A percentile compares a stretch with the other conserved stretches of the same genome.
phyloP scores from a whole-genome alignment of 257 asterid species.

The Solanum appendiculatum region DNA sequence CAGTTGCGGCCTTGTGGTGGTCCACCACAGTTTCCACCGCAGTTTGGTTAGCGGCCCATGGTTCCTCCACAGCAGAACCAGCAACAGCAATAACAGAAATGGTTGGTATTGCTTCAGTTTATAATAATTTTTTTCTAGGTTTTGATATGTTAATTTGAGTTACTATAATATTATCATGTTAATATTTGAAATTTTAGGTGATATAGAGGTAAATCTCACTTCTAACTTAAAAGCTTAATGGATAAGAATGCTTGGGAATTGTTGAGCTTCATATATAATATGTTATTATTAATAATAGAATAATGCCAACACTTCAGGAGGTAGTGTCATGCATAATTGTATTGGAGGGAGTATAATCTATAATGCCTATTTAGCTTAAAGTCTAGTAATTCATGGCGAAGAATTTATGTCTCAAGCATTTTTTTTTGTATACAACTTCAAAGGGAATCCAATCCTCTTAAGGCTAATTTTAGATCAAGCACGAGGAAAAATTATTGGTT shows the following conservation, averaged over 20 bases:
- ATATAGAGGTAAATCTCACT: neutral
- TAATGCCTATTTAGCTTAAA: neutral
- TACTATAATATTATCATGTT: neutral
- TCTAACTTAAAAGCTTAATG: neutral
- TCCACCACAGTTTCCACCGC: conserved; percentile 43
- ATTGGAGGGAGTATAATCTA: neutral
- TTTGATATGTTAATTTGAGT: neutral
- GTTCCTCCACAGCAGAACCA: conserved; percentile 71
- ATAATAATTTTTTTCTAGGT: neutral
- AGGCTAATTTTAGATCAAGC: neutral
- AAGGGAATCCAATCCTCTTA: no score
- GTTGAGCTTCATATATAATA: neutral
- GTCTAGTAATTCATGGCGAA: neutral
- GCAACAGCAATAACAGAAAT: conserved; percentile 21
- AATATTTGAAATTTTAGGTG: neutral
- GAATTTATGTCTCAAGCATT: neutral
- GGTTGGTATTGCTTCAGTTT: neutral
- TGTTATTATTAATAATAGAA: neutral
- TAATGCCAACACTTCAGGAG: neutral
- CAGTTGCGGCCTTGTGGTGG: conserved; percentile 30
- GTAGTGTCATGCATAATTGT: neutral
- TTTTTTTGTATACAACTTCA: neutral
- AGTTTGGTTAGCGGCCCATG: conserved; percentile 69
- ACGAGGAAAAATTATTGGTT: neutral
- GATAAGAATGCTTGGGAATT: neutral